These are phyloP conservation scores for Macadamia integrifolia DNA, from an alignment of 164 flowering plant genomes.

Conservation along the genomic window DNA sequence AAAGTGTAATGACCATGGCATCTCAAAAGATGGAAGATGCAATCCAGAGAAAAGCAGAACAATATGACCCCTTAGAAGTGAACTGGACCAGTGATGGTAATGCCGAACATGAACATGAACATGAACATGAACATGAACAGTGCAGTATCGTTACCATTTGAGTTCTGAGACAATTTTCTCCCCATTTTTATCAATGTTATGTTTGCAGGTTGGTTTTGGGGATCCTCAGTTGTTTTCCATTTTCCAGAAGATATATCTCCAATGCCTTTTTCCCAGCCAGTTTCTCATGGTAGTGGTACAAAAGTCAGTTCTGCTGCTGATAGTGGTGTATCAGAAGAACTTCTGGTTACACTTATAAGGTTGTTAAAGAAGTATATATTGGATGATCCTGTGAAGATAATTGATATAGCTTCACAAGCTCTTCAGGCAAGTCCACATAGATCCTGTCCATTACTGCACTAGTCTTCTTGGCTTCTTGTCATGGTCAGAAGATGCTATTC, in stretches of 20 bases:
- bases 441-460: not conserved
- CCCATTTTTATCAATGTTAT: conserved; percentile 5
- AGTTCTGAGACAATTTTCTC: not conserved
- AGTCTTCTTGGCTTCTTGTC: not conserved
- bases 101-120: not conserved
- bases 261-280: conserved; percentile 21
- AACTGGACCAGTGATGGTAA: not conserved
- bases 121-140: no score
- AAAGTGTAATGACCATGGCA: conserved; percentile 18
- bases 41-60: not conserved
- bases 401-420: conserved; percentile 76
- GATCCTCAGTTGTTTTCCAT: conserved; percentile 89
- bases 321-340: conserved; percentile 50
- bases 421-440: conserved; percentile 52
- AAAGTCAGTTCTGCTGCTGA: conserved; percentile 27
- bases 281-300: conserved; percentile 13
- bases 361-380: conserved; percentile 71
- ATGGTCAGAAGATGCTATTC: no score
- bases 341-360: conserved; percentile 48
- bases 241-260: conserved; percentile 50
- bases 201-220: conserved; percentile 74
- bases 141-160: not conserved
- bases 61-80: not conserved
- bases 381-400: conserved; percentile 79
- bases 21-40: conserved; percentile 19